These are phyloP conservation scores for Pichia cephalocereana DNA, from an alignment of 805 yeast species.

Conservation along the genomic window DNA sequence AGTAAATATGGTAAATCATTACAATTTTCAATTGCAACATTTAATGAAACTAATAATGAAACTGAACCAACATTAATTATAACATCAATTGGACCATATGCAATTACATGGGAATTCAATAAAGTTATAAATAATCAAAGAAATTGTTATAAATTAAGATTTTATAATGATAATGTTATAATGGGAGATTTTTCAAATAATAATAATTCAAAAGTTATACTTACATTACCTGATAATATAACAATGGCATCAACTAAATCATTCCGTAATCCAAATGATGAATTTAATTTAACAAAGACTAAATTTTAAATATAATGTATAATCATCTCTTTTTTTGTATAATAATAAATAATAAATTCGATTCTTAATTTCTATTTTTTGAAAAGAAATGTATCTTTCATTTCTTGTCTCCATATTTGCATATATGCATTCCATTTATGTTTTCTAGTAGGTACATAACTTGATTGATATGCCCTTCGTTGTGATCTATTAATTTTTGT, in stretches of 20 bases:
- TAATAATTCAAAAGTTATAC: conserved; percentile 57
- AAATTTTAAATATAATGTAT: conserved; percentile 2
- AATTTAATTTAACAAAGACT: conserved; percentile 22
- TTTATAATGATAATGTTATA: conserved; percentile 51
- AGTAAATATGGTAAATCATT: conserved; percentile 40
- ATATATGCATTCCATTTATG: conserved; percentile 58
- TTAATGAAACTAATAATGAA: conserved; percentile 66
- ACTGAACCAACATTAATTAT: conserved; percentile 46
- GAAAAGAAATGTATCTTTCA: conserved; percentile 45
- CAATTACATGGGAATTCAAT: conserved; percentile 69
- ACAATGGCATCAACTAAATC: conserved; percentile 54
- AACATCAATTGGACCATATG: conserved; percentile 74
- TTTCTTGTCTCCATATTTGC: conserved; percentile 50
- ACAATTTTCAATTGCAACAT: conserved; percentile 62
- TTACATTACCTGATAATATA: conserved; percentile 71
- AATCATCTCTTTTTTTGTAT: neutral
- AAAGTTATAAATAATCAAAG: conserved; percentile 47
- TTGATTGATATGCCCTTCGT: no score
- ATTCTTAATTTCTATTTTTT: conserved; percentile 20
- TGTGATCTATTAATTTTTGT: no score
- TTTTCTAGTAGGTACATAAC: conserved; percentile 35
- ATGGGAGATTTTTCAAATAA: conserved; percentile 77
- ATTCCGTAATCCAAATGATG: conserved; percentile 43
- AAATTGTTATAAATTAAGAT: conserved; percentile 51
- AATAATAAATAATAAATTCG: neutral